Base-by-base conservation (phyloP, 352 stramenopile species). In the Phytopythium vexans region DNA sequence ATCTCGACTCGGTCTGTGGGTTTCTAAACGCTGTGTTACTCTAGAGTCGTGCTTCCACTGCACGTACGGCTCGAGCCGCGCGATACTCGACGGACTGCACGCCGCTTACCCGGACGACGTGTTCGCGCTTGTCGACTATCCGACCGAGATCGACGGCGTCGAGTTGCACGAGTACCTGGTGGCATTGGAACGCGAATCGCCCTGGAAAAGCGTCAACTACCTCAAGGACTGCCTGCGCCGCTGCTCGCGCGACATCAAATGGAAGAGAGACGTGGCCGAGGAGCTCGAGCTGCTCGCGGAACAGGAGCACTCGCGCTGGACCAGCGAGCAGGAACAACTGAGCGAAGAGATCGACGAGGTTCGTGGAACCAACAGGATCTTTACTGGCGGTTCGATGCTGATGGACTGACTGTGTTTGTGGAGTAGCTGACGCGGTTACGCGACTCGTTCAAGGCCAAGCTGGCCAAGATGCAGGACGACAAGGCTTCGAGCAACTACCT, bases 151-250 rank as follows among this genome's bases (percentile, higher is more conserved):
- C 43, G 67, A 81, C 12, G 75, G 66, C n/a, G 58, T 86, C 0
- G 70, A 57, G 6, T 49, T 94, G 45, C 77, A 88, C 56, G 81
- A 91, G 39, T 88, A 76, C 41, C 47, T 93, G 11, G 54, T 76
- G 37, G 62, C 72, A 2, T 53, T 94, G 16, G 74, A 76, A 10
- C 71, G 49, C 4, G 69, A 72, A 15, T 90, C 85, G 32, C 79
- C 73, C 34, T 94, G 82, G 82, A 77, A 75, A 8, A 94, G 85
- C 63, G 65, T 94, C 36, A 82, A 92, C 33, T 90, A 89, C 52
- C 66, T 94, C 33, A 89, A 89, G 41, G 77, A 91, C 49, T 89
- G 74, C 60, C 51, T 94, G 49, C 66, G 77, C 10, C 72, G 72
- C 12, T 89, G 82, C 37, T 92, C 81, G 12, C 72, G 85, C 5